These are phyloP conservation scores for Stagonosporopsis rhizophila DNA, from an alignment of 2,329 filamentous ascomycete genomes.

Conservation along the genomic window DNA sequence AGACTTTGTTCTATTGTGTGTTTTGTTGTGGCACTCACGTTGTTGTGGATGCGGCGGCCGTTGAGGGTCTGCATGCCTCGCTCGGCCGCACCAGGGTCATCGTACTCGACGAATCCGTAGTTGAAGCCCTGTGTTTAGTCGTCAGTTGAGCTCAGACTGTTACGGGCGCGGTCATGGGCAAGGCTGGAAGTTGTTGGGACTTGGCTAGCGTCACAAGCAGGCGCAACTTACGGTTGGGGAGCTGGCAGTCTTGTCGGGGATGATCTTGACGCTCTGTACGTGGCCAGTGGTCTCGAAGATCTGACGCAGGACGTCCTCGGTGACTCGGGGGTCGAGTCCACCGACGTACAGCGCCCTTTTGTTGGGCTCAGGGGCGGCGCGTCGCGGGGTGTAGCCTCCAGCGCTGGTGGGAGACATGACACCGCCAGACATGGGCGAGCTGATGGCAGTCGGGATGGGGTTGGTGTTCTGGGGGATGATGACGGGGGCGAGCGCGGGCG, in stretches of 20 bases:
- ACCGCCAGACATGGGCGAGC: slow-evolving; percentile 79
- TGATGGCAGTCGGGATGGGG: slow-evolving; percentile 90
- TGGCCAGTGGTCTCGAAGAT: slow-evolving; percentile 99
- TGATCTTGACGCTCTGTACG: slow-evolving; percentile 98
- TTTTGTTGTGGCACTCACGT: slow-evolving; percentile 66
- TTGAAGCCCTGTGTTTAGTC: slow-evolving; percentile 80
- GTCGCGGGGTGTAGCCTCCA: slow-evolving; percentile 76
- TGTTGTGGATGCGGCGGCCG: slow-evolving; percentile 92
- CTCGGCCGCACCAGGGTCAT: slow-evolving; percentile 95
- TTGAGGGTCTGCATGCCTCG: slow-evolving; percentile 97
- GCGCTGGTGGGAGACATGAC: slow-evolving; percentile 83
- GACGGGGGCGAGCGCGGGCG: slow-evolving; percentile 81
- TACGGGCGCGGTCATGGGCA: not conserved
- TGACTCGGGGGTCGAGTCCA: slow-evolving; percentile 91
- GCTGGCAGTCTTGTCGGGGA: slow-evolving; percentile 98
- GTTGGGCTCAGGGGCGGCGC: slow-evolving; percentile 95
- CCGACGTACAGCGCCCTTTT: slow-evolving; percentile 97
- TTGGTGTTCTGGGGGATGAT: slow-evolving; percentile 96
- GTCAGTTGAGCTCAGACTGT: slow-evolving; percentile 19
- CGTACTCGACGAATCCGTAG: slow-evolving; percentile 98
- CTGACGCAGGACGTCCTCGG: slow-evolving; percentile 93
- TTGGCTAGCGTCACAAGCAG: slow-evolving; percentile 14
- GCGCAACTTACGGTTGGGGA: slow-evolving; percentile 44
- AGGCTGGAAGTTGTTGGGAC: slow-evolving; percentile 3
- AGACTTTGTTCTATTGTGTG: slow-evolving; percentile 27